Evolutionary conservation across 805 yeast species (phyloP).

Genomic region (Wickerhamia fluorescens): DNA sequence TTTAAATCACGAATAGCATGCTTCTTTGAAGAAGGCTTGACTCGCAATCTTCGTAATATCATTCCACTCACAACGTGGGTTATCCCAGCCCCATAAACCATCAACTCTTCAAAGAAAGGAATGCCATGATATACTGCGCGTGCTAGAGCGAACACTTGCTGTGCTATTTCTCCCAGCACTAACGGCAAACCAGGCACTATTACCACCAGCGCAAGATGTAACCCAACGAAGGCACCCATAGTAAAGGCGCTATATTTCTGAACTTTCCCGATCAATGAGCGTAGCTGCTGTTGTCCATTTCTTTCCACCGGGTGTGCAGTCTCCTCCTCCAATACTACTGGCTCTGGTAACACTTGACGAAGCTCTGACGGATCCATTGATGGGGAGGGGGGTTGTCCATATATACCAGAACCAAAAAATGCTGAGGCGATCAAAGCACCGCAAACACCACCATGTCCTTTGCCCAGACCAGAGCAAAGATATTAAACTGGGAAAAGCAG

Average conservation of each 20-base stretch:
- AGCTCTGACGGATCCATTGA: too few species aligned
- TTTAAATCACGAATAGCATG: background rate
- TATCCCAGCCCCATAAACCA: conserved; percentile 41
- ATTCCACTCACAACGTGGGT: conserved; percentile 53
- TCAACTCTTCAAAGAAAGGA: conserved; percentile 40
- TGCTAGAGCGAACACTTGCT: conserved; percentile 52
- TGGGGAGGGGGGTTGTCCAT: too few species aligned
- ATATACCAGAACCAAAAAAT: too few species aligned
- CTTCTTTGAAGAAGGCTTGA: conserved; percentile 14
- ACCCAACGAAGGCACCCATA: conserved; percentile 47
- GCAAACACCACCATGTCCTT: conserved; percentile 38
- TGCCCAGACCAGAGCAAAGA: conserved; percentile 61
- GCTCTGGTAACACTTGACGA: too few species aligned
- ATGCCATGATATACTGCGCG: conserved; percentile 52
- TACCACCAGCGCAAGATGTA: conserved; percentile 52
- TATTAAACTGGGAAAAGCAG: conserved; percentile 64
- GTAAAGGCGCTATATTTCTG: conserved; percentile 61
- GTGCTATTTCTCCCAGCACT: conserved; percentile 36
- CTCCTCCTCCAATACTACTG: too few species aligned
- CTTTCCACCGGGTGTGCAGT: too few species aligned
- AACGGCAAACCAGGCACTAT: conserved; percentile 40
- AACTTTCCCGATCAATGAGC: conserved; percentile 11
- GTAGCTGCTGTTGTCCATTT: too few species aligned
- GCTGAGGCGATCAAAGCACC: too few species aligned
- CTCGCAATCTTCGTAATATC: conserved; percentile 32